Evolutionary conservation across 2,329 filamentous ascomycete species (phyloP).

Genomic region (Truncatella angustata): DNA sequence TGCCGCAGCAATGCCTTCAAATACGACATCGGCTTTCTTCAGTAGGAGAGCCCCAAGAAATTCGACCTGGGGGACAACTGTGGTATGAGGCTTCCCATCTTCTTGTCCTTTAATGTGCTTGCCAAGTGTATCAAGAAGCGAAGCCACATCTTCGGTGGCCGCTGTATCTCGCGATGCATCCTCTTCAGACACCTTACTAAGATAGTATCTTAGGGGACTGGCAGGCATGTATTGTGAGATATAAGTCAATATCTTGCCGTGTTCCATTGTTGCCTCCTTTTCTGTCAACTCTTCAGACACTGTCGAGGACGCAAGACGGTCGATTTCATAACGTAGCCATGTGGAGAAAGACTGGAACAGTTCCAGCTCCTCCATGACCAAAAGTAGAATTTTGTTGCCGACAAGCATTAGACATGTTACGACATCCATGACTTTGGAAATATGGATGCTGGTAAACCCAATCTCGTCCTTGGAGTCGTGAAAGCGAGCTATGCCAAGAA

Average conservation of each 20-base stretch:
- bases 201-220: constrained; percentile 64
- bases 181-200: constrained; percentile 49
- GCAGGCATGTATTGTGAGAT: constrained; percentile 68
- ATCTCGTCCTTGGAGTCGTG: constrained; percentile 65
- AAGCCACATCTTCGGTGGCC: constrained; percentile 41
- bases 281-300: constrained; percentile 71
- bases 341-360: constrained; percentile 76
- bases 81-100: constrained; percentile 42
- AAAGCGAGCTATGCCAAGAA: constrained; percentile 81
- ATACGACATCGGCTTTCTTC: constrained; percentile 58
- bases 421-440: constrained; percentile 66
- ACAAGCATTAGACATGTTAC: constrained; percentile 74
- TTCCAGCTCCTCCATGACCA: constrained; percentile 72
- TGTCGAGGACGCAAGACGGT: constrained; percentile 66
- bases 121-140: constrained; percentile 47
- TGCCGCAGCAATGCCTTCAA: constrained; percentile 66
- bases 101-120: constrained; percentile 48
- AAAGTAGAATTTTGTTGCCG: constrained; percentile 68
- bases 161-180: constrained; percentile 48
- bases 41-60: constrained; percentile 61
- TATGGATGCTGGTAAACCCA: constrained; percentile 62
- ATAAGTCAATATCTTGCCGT: constrained; percentile 71
- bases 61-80: constrained; percentile 58
- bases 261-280: constrained; percentile 74
- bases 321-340: constrained; percentile 84